Percentiles rank a stretch among this genome's conserved stretches.
phyloP scores from a whole-genome alignment of 2,329 filamentous ascomycete genomes.

The Ophiostoma fasciatum region DNA sequence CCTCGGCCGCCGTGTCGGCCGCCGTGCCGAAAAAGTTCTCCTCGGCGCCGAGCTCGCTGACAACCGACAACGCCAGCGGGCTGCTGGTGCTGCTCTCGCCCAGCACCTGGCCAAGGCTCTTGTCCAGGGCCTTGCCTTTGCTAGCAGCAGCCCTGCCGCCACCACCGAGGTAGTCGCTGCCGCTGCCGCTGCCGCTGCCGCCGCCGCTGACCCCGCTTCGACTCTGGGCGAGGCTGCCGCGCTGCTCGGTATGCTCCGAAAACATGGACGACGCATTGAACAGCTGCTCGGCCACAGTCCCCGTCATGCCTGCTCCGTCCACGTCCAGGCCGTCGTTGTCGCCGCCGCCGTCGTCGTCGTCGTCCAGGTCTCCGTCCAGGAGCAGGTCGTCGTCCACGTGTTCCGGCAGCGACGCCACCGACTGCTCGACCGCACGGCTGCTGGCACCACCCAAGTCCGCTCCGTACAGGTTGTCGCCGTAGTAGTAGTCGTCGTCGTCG shows the following conservation, averaged over 20 bases:
- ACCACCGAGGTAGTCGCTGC: too few relatives aligned
- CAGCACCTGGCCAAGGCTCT: too few relatives aligned
- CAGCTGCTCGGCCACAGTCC: constrained; percentile 27
- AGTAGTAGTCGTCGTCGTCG: constrained; percentile 15
- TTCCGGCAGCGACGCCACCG: constrained; percentile 11
- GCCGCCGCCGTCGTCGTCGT: constrained; percentile 2
- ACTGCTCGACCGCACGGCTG: constrained; percentile 4
- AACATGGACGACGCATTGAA: constrained; percentile 30
- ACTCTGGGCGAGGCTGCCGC: constrained; percentile 4
- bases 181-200: not conserved
- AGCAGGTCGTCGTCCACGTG: constrained; percentile 8
- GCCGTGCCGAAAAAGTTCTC: constrained; percentile 60
- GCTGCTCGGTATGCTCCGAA: constrained; percentile 24
- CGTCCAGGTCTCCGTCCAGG: constrained; percentile 3
- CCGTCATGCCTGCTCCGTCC: constrained; percentile 13
- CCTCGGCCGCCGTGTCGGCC: constrained; percentile 38
- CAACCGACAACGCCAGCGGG: constrained; percentile 11
- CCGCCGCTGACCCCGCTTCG: not conserved
- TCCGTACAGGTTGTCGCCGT: constrained; percentile 16
- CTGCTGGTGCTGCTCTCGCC: too few relatives aligned
- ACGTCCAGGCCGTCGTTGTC: constrained; percentile 6
- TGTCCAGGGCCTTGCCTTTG: too few relatives aligned
- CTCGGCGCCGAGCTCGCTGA: constrained; percentile 15
- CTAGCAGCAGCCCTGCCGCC: too few relatives aligned
- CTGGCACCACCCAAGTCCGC: constrained; percentile 1